Conservation (phyloP, 1,284 basidiomycete genomes). For the Anthracocystis setariae region DNA sequence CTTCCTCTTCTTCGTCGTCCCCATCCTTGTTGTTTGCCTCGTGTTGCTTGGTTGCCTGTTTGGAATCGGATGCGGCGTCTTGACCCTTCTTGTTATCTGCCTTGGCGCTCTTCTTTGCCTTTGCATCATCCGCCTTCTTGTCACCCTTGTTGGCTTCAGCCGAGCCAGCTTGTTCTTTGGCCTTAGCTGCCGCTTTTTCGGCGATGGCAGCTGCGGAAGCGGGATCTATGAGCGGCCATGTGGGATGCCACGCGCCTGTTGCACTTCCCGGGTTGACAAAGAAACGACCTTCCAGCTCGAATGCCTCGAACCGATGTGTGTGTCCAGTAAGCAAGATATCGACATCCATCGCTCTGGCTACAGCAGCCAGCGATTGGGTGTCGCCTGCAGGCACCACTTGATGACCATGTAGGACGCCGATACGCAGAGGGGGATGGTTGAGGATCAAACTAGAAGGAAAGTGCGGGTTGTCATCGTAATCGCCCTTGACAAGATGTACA, state of each 20-base stretch:
- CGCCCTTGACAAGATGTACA: conserved; percentile 89
- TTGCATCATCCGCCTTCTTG: conserved; percentile 25
- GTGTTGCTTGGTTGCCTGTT: conserved; percentile 17
- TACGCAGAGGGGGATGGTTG: conserved; percentile 84
- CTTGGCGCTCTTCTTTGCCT: conserved; percentile 24
- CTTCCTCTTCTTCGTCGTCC: conserved; percentile 18
- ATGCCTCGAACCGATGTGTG: conserved; percentile 95
- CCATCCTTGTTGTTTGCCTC: conserved; percentile 10
- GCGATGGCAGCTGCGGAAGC: conserved; percentile 25
- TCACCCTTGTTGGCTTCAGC: conserved; percentile 22
- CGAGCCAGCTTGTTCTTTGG: conserved; percentile 17
- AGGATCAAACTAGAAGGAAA: conserved; percentile 87
- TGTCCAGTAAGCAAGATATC: conserved; percentile 93
- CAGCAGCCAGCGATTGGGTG: conserved; percentile 83
- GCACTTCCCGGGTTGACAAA: conserved; percentile 96
- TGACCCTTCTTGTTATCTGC: conserved; percentile 23
- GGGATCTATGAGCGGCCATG: conserved; percentile 70
- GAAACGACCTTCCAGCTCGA: conserved; percentile 89
- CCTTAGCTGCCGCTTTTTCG: conserved; percentile 22
- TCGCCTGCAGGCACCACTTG: conserved; percentile 93
- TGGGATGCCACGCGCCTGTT: conserved; percentile 83
- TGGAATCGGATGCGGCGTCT: conserved; percentile 19
- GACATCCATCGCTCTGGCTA: conserved; percentile 92
- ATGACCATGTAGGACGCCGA: conserved; percentile 94
- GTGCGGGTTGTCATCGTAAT: conserved; percentile 86